Evolutionary conservation across 495 filamentous ascomycete species (phyloP).

Genomic region (Penicillium coprophilum): DNA sequence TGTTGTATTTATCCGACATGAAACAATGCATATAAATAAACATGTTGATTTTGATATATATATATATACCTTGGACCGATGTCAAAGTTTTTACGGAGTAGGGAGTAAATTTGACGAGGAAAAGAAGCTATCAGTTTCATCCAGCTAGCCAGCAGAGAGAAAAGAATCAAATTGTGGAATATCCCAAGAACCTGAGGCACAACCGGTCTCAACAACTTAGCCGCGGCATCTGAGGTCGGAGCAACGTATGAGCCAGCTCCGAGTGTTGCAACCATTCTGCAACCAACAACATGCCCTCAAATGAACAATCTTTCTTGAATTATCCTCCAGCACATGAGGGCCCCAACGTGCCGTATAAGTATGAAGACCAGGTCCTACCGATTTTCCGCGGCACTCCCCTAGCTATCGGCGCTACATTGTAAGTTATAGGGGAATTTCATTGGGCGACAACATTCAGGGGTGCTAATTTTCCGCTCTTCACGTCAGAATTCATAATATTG

Average conservation of each 20-base stretch:
- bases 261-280: not conserved
- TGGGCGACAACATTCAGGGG: not conserved
- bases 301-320: conserved; percentile 32
- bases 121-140: too few relatives aligned
- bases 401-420: conserved; percentile 52
- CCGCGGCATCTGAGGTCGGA: conserved; percentile 23
- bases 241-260: not conserved
- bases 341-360: conserved; percentile 46
- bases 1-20: conserved; percentile 14
- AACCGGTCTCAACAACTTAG: too few relatives aligned
- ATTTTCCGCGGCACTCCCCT: conserved; percentile 53
- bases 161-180: too few relatives aligned
- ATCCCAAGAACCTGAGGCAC: too few relatives aligned
- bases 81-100: not conserved
- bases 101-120: too few relatives aligned
- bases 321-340: conserved; percentile 49
- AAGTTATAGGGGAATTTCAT: conserved; percentile 21
- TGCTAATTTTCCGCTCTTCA: conserved; percentile 3
- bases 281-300: conserved; percentile 25
- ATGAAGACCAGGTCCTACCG: conserved; percentile 52
- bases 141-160: too few relatives aligned
- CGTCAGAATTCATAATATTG: conserved; percentile 54
- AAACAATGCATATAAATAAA: conserved; percentile 2
- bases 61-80: not conserved
- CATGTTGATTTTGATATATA: not conserved